Base-by-base conservation (phyloP, 192 early-diverging fungal genomes). In the Backusella psychrophila region DNA sequence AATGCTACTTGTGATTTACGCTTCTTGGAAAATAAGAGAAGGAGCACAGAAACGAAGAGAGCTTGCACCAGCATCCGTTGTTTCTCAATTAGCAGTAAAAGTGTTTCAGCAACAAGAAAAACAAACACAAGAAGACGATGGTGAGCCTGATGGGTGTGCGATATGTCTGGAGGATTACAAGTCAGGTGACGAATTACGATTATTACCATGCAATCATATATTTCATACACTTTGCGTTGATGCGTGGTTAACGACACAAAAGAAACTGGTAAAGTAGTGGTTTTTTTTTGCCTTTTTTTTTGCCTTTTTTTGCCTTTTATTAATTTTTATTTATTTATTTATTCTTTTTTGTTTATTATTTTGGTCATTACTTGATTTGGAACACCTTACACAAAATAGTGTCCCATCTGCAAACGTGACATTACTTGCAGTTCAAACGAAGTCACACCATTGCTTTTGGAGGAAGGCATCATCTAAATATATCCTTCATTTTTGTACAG, bases 121-220 rank as follows among this genome's bases (percentile, higher is more conserved):
- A 66, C 82, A 87, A 52, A 91, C 90, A 33, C 89, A 93, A 77
- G 33, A 41, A 36, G 26, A 71, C 14, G 21, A 41, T 23, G 38
- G 46, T 11, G 94, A 94, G 36, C 93, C 91, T n/a, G 87, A 89
- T 5, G 90, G 91, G 42, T 99, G 97, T 80, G 89, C 93, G 9
- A 97, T 99, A 41, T 99, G 97, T 83, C 83, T 99, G 75, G 96
- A 98, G 12, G 94, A 97, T 65, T 99, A 93, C 87, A 83, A 85
- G 21, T 90, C 93, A 71, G 94, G 91, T n/a, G 93, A 95, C n/a
- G 87, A 91, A 74, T 77, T 98, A 36, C 82, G 96, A 8, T 86
- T 93, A 14, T 81, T 99, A 63, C 93, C 93, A 12, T 99, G 97
- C 82, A 86, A 84, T 65, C 97, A 99, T 82, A 89, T 95, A 76